phyloP scores from a whole-genome alignment of 1,139 yeast genomes.

The Hyphopichia buzzinii region DNA sequence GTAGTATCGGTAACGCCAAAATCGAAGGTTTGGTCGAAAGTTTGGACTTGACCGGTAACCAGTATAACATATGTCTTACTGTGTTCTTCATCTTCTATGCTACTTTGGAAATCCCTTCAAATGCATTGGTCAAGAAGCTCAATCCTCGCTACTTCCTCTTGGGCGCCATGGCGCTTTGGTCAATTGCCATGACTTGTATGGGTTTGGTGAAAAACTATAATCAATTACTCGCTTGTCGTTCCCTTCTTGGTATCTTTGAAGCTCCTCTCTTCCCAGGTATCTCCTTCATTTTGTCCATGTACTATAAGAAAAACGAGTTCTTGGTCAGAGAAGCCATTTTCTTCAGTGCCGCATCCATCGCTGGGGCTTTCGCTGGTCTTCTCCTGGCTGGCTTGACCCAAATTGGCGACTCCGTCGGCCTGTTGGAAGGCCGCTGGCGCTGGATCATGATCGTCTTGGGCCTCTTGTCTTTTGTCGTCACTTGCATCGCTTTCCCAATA shows the following conservation, averaged over 20 bases:
- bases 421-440: conserved; percentile 55
- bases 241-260: conserved; percentile 48
- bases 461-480: background rate
- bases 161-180: conserved; percentile 1
- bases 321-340: conserved; percentile 1
- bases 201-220: conserved; percentile 16
- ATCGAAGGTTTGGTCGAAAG: conserved; percentile 61
- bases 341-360: background rate
- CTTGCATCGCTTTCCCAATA: conserved; percentile 6
- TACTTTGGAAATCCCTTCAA: conserved; percentile 44
- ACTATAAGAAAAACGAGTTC: conserved; percentile 1
- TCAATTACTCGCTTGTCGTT: conserved; percentile 41
- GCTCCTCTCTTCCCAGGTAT: conserved; percentile 51
- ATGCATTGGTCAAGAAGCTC: conserved; percentile 43
- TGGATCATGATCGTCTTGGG: conserved; percentile 61
- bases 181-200: background rate
- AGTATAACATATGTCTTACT: conserved; percentile 62
- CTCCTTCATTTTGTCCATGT: conserved; percentile 23
- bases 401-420: conserved; percentile 27
- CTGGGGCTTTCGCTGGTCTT: conserved; percentile 2
- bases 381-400: conserved; percentile 2
- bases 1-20: conserved; percentile 65
- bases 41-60: conserved; percentile 51
- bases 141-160: background rate
- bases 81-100: conserved; percentile 74